Percentiles rank a stretch among this genome's conserved stretches.
phyloP scores from a whole-genome alignment of 2,329 filamentous ascomycete genomes.

The Alternaria arborescens region DNA sequence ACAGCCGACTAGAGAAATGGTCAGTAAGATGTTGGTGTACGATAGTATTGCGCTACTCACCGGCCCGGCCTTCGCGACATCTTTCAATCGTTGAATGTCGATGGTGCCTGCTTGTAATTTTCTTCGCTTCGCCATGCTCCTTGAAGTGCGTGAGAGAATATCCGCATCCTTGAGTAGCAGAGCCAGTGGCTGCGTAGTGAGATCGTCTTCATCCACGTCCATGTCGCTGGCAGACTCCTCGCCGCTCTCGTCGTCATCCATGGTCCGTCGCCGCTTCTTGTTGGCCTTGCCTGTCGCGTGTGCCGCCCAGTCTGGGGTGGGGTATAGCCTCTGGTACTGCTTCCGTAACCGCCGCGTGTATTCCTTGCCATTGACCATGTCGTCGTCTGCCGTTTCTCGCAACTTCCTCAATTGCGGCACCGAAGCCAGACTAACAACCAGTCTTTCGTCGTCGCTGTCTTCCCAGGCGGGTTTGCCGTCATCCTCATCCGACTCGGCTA shows the following conservation, averaged over 20 bases:
- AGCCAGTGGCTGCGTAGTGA: slow-evolving; percentile 80
- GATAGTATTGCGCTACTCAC: slow-evolving; percentile 51
- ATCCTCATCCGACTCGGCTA: slow-evolving; percentile 50
- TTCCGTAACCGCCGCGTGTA: slow-evolving; percentile 82
- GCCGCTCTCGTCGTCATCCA: slow-evolving; percentile 51
- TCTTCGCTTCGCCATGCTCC: slow-evolving; percentile 64
- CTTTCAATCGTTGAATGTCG: slow-evolving; percentile 87
- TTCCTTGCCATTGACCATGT: slow-evolving; percentile 84
- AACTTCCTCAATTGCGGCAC: slow-evolving; percentile 83
- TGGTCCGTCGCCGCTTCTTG: slow-evolving; percentile 59
- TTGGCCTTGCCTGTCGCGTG: slow-evolving; percentile 54
- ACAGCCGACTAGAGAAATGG: slow-evolving; percentile 67
- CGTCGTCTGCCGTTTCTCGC: slow-evolving; percentile 80
- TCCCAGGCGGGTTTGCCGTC: slow-evolving; percentile 75
- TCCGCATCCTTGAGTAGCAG: slow-evolving; percentile 79
- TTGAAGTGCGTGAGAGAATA: slow-evolving; percentile 65
- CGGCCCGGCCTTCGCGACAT: slow-evolving; percentile 80
- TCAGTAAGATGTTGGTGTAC: slow-evolving; percentile 22
- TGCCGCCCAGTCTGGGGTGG: slow-evolving; percentile 68
- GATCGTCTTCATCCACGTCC: slow-evolving; percentile 56
- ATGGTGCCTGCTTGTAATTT: slow-evolving; percentile 87
- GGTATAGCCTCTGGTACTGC: slow-evolving; percentile 74
- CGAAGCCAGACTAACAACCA: slow-evolving; percentile 82
- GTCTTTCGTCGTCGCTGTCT: slow-evolving; percentile 92
- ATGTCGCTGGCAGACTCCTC: slow-evolving; percentile 65